Percentiles rank a stretch among this genome's conserved stretches.
These are phyloP conservation scores for Aspergillus coremiiformis DNA, from an alignment of 495 filamentous ascomycete genomes.

Conservation along the genomic window DNA sequence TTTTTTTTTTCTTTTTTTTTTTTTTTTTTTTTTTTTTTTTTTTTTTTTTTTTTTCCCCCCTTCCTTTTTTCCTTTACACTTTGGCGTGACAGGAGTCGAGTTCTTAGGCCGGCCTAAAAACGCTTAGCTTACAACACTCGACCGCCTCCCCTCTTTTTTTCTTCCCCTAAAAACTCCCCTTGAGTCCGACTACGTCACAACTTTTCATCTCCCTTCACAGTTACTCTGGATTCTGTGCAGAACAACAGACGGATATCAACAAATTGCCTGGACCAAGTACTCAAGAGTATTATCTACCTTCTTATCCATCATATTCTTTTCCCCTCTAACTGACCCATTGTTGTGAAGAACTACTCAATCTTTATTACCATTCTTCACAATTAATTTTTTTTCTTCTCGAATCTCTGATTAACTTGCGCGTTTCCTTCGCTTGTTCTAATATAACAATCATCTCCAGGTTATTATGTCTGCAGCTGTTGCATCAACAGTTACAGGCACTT, in stretches of 20 bases:
- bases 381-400: constrained; percentile 8
- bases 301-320: constrained; percentile 3
- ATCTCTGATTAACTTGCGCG: constrained; percentile 13
- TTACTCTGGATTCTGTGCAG: constrained; percentile 7
- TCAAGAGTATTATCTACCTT: not conserved
- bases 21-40: not conserved
- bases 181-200: constrained; percentile 33
- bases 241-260: constrained; percentile 4
- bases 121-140: constrained; percentile 19
- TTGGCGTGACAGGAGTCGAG: constrained; percentile 17
- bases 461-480: constrained; percentile 45
- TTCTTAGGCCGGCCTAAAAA: constrained; percentile 5
- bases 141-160: constrained; percentile 22
- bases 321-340: constrained; percentile 3
- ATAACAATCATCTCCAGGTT: constrained; percentile 8
- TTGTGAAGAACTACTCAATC: not conserved
- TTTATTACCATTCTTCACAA: constrained; percentile 13
- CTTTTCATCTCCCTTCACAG: constrained; percentile 17
- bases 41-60: not conserved
- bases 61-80: not conserved
- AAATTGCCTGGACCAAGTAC: not conserved
- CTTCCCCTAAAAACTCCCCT: constrained; percentile 22
- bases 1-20: not conserved
- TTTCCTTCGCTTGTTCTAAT: constrained; percentile 11
- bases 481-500: constrained; percentile 29